Base-by-base conservation (phyloP, 2,329 filamentous ascomycete genomes). In the Beauveria caledonica region DNA sequence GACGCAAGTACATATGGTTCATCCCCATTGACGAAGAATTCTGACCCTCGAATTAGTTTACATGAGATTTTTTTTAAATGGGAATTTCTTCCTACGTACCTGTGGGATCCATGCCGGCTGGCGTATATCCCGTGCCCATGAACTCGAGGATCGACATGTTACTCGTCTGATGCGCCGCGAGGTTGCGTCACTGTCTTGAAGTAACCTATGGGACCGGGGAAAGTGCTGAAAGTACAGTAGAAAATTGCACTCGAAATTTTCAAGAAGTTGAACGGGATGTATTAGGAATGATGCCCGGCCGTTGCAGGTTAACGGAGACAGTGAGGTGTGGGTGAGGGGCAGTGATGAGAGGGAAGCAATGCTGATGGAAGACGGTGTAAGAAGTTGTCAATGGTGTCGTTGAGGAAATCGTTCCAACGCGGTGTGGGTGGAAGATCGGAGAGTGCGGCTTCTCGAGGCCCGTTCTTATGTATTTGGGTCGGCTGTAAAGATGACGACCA, bases 91-190 rank as follows among this genome's bases (percentile, higher is more conserved):
- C 33, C 21, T 11, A 23, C 50, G 10, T 39, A 59, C 60, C 56
- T 46, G 50, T 59, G 1, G 60, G 60, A 27, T 62, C 55, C 60
- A 62, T 62, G 33, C 42, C 55, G n/a, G 49, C 55, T 3, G 60
- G 50, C 11, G 60, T 57, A 40, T 61, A 55, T 21, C 46, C 55
- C 15, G 49, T 13, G 11, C 55, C 55, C 27, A 62, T 58, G 39
- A 62, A 45, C 44, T 59, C 60, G 45, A 62, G 60, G 39, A 58
- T 59, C 9, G 60, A 62, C 60, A 62, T 62, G 39, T 56, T 17
- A 44, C 6, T 33, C 15, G 13, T 54, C 11, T n/a, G 17, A 13
- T 10, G 17, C 25, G 33, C 40, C 6, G 45, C 19, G 25, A 44
- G 17, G 13, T 10, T 39, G 21, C 19, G 15, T 19, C 15, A 11